phyloP scores from a whole-genome alignment of 2,329 filamentous ascomycete species.

The Grosmannia huntii region DNA sequence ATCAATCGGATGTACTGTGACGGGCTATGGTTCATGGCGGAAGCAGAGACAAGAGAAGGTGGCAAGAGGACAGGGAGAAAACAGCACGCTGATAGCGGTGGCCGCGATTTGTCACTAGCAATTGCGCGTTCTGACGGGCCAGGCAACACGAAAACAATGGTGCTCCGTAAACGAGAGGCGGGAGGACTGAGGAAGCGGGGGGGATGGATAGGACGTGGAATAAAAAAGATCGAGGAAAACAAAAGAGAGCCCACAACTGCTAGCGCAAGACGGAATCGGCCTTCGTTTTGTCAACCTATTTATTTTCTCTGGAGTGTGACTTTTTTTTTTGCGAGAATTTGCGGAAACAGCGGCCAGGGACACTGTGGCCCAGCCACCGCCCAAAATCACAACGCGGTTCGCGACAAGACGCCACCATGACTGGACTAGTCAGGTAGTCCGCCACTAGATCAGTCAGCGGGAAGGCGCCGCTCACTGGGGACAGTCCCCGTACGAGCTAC shows the following conservation, averaged over 20 bases:
- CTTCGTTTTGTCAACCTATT: background rate
- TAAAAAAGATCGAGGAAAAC: background rate
- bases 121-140: background rate
- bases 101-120: background rate
- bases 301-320: background rate
- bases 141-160: background rate
- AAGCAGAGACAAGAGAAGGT: background rate
- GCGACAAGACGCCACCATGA: constrained; percentile 8
- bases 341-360: constrained; percentile 8
- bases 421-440: background rate
- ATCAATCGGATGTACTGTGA: background rate
- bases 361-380: constrained; percentile 4
- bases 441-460: background rate
- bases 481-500: background rate
- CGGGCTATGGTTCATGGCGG: background rate
- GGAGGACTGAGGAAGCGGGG: background rate
- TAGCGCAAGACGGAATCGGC: background rate
- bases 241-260: background rate
- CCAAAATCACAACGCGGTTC: constrained; percentile 9
- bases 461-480: background rate
- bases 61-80: background rate
- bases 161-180: background rate
- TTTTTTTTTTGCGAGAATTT: constrained; percentile 3
- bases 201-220: background rate
- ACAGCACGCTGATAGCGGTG: background rate